These are phyloP conservation scores for Ascochyta koolunga DNA, from an alignment of 2,329 filamentous ascomycete species.

Conservation along the genomic window DNA sequence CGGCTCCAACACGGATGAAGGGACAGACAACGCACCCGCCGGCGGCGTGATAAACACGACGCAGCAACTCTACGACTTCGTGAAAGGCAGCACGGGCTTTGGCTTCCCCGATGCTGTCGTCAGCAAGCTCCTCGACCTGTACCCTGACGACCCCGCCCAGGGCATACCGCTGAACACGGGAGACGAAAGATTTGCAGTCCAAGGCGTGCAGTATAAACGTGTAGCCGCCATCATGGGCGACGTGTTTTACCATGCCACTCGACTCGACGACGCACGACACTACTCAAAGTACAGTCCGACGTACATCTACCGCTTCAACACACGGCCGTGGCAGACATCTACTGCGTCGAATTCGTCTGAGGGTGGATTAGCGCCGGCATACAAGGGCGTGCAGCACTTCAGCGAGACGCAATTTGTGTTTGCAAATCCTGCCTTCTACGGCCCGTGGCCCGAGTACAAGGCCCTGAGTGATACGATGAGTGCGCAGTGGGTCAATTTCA, in stretches of 20 bases:
- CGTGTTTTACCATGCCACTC: conserved; percentile 62
- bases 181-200: conserved; percentile 36
- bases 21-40: conserved; percentile 61
- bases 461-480: conserved; percentile 53
- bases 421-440: conserved; percentile 49
- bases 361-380: conserved; percentile 51
- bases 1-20: conserved; percentile 71
- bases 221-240: conserved; percentile 61
- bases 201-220: conserved; percentile 60
- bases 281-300: conserved; percentile 56
- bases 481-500: conserved; percentile 54
- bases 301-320: conserved; percentile 69
- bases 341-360: conserved; percentile 39
- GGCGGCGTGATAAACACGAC: conserved; percentile 63
- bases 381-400: conserved; percentile 61
- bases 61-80: conserved; percentile 52
- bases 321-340: conserved; percentile 36
- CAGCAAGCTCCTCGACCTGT: conserved; percentile 40
- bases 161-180: conserved; percentile 45
- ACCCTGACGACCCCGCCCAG: conserved; percentile 42
- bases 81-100: conserved; percentile 43
- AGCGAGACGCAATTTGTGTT: conserved; percentile 57
- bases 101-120: conserved; percentile 40
- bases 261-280: conserved; percentile 51
- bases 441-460: conserved; percentile 49